Conservation (phyloP, 116 monocot genomes). For the Papilionanthe hybrid region DNA sequence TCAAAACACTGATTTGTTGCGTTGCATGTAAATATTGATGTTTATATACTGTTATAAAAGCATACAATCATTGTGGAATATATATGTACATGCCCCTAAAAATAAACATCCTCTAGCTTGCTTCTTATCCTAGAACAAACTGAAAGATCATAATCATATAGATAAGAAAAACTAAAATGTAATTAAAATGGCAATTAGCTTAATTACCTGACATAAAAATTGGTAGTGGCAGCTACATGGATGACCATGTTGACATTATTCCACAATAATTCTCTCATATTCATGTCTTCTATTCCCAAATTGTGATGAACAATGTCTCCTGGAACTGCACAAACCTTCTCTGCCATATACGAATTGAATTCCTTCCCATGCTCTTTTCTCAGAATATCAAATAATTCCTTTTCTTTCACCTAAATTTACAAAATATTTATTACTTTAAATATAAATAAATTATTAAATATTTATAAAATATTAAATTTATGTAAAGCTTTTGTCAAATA, state of each 20-base stretch:
- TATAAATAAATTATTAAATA: too few species aligned
- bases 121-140: too few species aligned
- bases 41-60: too few species aligned
- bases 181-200: background rate
- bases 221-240: conserved; percentile 65
- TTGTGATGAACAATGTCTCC: conserved; percentile 51
- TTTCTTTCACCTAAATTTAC: conserved; percentile 29
- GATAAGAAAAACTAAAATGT: too few species aligned
- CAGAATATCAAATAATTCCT: conserved; percentile 50
- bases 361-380: conserved; percentile 43
- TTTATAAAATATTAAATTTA: too few species aligned
- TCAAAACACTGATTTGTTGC: too few species aligned
- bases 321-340: conserved; percentile 41
- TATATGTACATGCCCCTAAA: too few species aligned
- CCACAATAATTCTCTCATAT: conserved; percentile 28
- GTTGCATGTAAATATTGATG: too few species aligned
- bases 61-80: too few species aligned
- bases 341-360: conserved; percentile 22
- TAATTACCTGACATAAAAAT: conserved; percentile 48
- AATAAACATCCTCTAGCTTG: too few species aligned
- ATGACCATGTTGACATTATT: conserved; percentile 49
- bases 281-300: conserved; percentile 36
- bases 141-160: too few species aligned
- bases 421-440: background rate
- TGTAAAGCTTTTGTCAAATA: too few species aligned